Percentiles rank a stretch among this genome's conserved stretches.
phyloP scores from a whole-genome alignment of 2,329 filamentous ascomycete species.

The Pseudogymnoascus sp. region DNA sequence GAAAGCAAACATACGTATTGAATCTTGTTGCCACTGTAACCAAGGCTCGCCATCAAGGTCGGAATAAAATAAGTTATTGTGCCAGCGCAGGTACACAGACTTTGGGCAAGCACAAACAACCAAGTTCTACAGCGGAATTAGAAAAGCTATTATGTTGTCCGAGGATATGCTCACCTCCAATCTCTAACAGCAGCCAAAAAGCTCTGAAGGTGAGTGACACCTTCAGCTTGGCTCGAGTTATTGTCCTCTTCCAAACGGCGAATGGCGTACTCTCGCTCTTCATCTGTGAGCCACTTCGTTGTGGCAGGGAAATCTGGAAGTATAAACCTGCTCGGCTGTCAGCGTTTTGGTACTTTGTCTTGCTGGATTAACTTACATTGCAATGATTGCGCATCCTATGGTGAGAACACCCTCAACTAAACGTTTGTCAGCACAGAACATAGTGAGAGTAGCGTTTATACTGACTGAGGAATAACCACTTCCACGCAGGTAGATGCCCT shows the following conservation, averaged over 20 bases:
- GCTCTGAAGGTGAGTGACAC: background rate
- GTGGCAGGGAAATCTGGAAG: constrained; percentile 13
- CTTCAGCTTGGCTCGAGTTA: constrained; percentile 1
- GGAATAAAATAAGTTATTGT: constrained; percentile 12
- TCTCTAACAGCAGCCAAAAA: constrained; percentile 1
- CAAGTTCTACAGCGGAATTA: background rate
- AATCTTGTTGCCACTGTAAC: constrained; percentile 9
- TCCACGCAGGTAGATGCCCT: constrained; percentile 36
- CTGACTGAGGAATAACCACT: constrained; percentile 28
- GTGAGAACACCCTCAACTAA: constrained; percentile 14
- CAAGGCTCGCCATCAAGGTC: constrained; percentile 2
- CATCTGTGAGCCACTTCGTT: constrained; percentile 12
- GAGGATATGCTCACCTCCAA: constrained; percentile 9
- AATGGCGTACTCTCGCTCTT: constrained; percentile 9
- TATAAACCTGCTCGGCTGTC: constrained; percentile 21
- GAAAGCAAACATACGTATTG: constrained; percentile 5
- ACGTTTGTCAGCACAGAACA: constrained; percentile 5
- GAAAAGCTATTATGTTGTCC: background rate
- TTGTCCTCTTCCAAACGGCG: constrained; percentile 8
- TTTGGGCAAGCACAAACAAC: constrained; percentile 10
- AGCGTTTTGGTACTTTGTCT: background rate
- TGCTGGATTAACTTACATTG: constrained; percentile 23
- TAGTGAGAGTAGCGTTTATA: background rate
- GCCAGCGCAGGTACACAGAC: constrained; percentile 10
- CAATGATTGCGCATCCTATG: constrained; percentile 22